These are phyloP conservation scores for Botrytis tulipae DNA, from an alignment of 2,329 filamentous ascomycete species.

Conservation along the genomic window DNA sequence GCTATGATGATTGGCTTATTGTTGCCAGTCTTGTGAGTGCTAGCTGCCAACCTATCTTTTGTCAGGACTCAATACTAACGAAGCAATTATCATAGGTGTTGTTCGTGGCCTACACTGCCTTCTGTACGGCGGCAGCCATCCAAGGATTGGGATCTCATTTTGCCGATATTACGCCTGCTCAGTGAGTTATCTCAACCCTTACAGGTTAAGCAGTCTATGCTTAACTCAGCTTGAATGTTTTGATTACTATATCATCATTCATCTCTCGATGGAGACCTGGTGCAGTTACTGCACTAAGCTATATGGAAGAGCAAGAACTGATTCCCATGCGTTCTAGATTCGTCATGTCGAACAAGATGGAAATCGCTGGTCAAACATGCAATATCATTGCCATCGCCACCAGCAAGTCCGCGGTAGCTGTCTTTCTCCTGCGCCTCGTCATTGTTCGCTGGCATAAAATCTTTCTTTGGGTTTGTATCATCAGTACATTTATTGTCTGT, in stretches of 20 bases:
- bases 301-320: background rate
- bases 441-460: slow-evolving; percentile 12
- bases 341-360: slow-evolving; percentile 13
- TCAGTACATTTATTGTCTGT: background rate
- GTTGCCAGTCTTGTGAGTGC: slow-evolving; percentile 9
- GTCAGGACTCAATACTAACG: background rate
- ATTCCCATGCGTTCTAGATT: background rate
- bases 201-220: background rate
- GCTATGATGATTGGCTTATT: slow-evolving; percentile 14
- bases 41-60: background rate
- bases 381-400: slow-evolving; percentile 12
- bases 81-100: background rate
- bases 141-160: slow-evolving; percentile 9
- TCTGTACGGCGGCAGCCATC: background rate
- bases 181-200: background rate
- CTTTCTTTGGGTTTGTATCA: slow-evolving; percentile 5
- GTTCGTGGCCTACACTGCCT: slow-evolving; percentile 3
- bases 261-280: background rate
- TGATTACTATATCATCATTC: background rate
- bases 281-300: background rate
- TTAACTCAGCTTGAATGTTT: background rate
- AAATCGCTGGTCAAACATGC: slow-evolving; percentile 16
- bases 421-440: slow-evolving; percentile 14
- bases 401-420: slow-evolving; percentile 12
- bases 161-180: background rate